phyloP scores from a whole-genome alignment of 176 grass and related monocot genomes.

The Rhynchospora breviuscula region DNA sequence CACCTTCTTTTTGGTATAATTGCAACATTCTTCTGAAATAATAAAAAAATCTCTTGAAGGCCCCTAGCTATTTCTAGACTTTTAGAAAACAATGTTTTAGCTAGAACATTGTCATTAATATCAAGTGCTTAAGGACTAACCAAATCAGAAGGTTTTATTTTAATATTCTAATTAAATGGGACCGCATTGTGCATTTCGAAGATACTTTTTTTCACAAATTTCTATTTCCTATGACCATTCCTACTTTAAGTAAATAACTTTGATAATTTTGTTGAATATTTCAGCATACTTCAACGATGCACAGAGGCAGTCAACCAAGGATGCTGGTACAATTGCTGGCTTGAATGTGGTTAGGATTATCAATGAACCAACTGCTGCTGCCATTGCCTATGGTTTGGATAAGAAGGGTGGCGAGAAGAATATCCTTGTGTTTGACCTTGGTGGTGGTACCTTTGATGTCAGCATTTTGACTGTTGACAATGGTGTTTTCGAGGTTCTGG shows the following conservation, averaged over 20 bases:
- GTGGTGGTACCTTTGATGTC: conserved; percentile 57
- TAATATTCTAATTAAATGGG: too few relatives aligned
- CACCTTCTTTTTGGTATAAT: background rate
- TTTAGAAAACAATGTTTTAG: too few relatives aligned
- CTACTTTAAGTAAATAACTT: background rate
- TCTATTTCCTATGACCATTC: background rate
- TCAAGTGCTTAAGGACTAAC: too few relatives aligned
- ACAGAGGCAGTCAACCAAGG: conserved; percentile 68
- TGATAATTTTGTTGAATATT: background rate
- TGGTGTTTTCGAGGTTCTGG: conserved; percentile 55
- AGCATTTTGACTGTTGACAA: conserved; percentile 53
- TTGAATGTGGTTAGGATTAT: conserved; percentile 54
- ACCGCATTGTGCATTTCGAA: too few relatives aligned
- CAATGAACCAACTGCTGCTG: conserved; percentile 63
- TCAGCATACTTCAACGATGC: conserved; percentile 79
- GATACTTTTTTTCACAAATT: too few relatives aligned
- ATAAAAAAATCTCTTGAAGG: too few relatives aligned
- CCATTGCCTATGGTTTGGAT: conserved; percentile 65
- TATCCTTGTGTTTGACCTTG: conserved; percentile 58
- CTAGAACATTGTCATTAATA: too few relatives aligned
- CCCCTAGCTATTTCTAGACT: too few relatives aligned
- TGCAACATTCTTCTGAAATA: background rate
- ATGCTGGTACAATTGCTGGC: conserved; percentile 54
- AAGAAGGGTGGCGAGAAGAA: conserved; percentile 48
- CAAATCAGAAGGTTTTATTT: too few relatives aligned